Evolutionary conservation across 2,329 filamentous ascomycete species (phyloP), one percentile per base, ranked within the genome.

Genomic region (Penicillium sp.): DNA sequence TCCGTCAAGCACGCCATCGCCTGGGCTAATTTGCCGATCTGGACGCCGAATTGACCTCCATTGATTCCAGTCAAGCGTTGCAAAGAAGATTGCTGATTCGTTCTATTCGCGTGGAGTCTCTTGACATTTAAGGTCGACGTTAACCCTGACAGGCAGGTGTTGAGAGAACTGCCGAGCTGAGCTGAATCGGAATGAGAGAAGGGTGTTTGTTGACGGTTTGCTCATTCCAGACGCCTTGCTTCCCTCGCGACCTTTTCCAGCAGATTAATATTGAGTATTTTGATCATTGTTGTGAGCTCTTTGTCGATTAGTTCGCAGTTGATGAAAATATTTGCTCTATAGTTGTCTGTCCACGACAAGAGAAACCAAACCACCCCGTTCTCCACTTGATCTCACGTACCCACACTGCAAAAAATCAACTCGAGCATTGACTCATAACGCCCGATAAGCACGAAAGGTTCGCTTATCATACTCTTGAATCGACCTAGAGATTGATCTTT

Each of bases 1-100:
- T 13, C 24, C 24, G 45, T 28, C 45, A 49, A 49, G 45, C 24
- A 49, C 45, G 45, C 45, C 45, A 49, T 49, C 45, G 45, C 45
- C 4, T 24, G 45, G 9, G 45, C 45, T n/a, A 15, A 49, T 49
- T 30, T 30, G 45, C 45, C 45, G 24, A 49, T 28, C 45, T 49
- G 8, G 24, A 49, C 45, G 24, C 24, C 45, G n/a, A 30, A 49
- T n/a, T 4, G 24, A 24, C 26, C 26, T 13, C 17, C 13, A 26
- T 28, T 49, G 15, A 28, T 49, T 49, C 17, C 24, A 30, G 45
- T 30, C 45, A 49, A 49, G 45, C 45, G 45, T 49, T 28, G 45
- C 45, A 24, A 28, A 17, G 45, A 28, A 49, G 15, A 30, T n/a
- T 28, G 45, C 24, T 17, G 24, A 49, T 49, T 49, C 45, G 45